Base-by-base conservation (phyloP, 2,329 filamentous ascomycete genomes). In the Arthrobotrys entomopaga region DNA sequence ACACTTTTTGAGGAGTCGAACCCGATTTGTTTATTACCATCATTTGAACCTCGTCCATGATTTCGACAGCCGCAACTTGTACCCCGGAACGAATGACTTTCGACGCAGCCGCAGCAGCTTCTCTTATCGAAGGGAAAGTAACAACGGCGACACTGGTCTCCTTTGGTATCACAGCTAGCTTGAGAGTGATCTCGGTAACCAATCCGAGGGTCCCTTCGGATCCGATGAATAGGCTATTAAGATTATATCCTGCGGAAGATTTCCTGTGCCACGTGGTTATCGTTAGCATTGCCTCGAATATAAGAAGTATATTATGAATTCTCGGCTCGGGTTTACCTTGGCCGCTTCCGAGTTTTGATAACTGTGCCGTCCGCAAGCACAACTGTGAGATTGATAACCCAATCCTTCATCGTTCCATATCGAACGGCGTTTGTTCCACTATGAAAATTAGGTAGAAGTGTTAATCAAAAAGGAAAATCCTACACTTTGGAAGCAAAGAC, bases 401-500 rank as follows among this genome's bases (percentile, higher is more conserved):
- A 97, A 80, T 97, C 93, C 76, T 91, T 89, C 92, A 97, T 97
- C 1, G 93, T 97, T 76, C 93, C 93, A 81, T 96, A 97, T 69
- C 93, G 87, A 83, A 96, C 96, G 15, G 93, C 90, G 81, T 97
- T 97, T 13, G 93, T 97, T 71, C 93, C 93, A 79, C 85, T 87
- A 83, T 19, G 56, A 86, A n/a, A 87, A 59, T 29, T 38, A 54
- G 50, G 24, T 26, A 7, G 24, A n/a, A 26, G 24, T 26, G 24
- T 26, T 26, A 26, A 26, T 7, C 24, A 26, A 26, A 26, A n/a
- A 56, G 42, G 7, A 34, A 60, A 29, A 10, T 15, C 6, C n/a
- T 34, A 43, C 22, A 38, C 54, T 38, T 26, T 46, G 19, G 5
- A n/a, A 34, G 56, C 3, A 52, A 19, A 13, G 10, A 56, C 7